These are phyloP conservation scores for Globisporangium recalcitrans DNA, from an alignment of 352 stramenopile genomes.

Conservation along the genomic window DNA sequence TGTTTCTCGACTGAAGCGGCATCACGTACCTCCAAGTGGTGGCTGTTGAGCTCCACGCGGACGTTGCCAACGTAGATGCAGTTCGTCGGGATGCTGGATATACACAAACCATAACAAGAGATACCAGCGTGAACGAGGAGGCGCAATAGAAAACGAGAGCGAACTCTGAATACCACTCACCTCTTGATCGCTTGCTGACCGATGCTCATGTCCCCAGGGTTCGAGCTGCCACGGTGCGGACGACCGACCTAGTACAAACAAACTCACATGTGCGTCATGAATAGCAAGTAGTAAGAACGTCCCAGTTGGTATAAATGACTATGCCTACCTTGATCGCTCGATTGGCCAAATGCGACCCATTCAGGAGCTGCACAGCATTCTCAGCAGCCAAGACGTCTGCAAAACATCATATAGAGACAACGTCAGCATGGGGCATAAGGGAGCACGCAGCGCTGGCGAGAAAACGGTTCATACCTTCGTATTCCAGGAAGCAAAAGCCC, in stretches of 20 bases:
- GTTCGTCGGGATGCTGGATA: constrained; percentile 54
- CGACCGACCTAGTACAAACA: constrained; percentile 46
- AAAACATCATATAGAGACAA: not conserved
- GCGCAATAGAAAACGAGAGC: not conserved
- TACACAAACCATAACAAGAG: not conserved
- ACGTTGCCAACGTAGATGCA: constrained; percentile 72
- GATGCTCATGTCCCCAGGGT: constrained; percentile 55
- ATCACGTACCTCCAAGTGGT: constrained; percentile 56
- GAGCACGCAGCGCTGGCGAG: not conserved
- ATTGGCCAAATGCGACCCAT: constrained; percentile 56
- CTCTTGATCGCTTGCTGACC: constrained; percentile 75
- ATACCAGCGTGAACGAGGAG: not conserved
- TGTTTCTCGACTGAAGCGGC: not conserved
- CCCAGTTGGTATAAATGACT: not conserved
- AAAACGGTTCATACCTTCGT: constrained; percentile 31
- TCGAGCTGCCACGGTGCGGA: constrained; percentile 62
- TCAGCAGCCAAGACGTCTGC: constrained; percentile 71
- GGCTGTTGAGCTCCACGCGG: constrained; percentile 65
- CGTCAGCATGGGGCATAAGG: not conserved
- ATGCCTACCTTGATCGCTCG: constrained; percentile 48
- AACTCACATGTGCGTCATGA: not conserved
- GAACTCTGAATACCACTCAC: constrained; percentile 23
- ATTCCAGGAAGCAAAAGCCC: constrained; percentile 81
- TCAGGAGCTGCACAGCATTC: constrained; percentile 73
- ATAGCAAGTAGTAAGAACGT: not conserved